A percentile compares a stretch with the other conserved stretches of the same genome.
Evolutionary conservation across 1,284 basidiomycete species (phyloP).

Genomic region (Cystobasidium pallidum): DNA sequence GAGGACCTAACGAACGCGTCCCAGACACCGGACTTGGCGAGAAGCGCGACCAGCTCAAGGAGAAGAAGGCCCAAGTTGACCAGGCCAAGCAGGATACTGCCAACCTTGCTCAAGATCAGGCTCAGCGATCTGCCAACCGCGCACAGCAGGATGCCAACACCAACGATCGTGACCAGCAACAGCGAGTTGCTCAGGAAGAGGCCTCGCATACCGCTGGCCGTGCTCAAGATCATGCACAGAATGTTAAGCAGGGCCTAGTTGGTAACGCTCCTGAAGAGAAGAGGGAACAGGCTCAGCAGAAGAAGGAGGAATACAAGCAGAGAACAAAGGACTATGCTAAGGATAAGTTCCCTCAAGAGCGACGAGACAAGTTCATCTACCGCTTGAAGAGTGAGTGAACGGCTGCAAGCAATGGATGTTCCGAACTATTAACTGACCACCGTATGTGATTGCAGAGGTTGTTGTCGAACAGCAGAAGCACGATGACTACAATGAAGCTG

Average conservation of each 20-base stretch:
- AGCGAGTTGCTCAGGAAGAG: constrained; percentile 52
- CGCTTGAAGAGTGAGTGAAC: constrained; percentile 68
- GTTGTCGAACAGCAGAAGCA: constrained; percentile 91
- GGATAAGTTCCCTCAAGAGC: constrained; percentile 83
- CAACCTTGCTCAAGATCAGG: constrained; percentile 44
- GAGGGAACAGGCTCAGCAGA: constrained; percentile 54
- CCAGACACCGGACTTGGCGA: constrained; percentile 53
- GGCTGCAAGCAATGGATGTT: constrained; percentile 56
- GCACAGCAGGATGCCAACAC: constrained; percentile 48
- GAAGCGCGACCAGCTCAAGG: constrained; percentile 57
- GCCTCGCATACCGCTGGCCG: constrained; percentile 50
- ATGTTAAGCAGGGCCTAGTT: constrained; percentile 55
- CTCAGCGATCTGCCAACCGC: constrained; percentile 27
- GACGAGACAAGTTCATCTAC: constrained; percentile 79
- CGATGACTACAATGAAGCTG: constrained; percentile 75
- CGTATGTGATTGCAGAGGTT: constrained; percentile 67
- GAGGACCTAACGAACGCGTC: constrained; percentile 50
- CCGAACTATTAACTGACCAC: no score
- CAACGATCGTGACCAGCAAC: constrained; percentile 53
- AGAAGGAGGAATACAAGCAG: constrained; percentile 60
- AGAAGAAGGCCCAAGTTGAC: constrained; percentile 52
- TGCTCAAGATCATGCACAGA: constrained; percentile 56
- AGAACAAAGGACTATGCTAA: constrained; percentile 66
- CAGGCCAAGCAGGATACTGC: constrained; percentile 48
- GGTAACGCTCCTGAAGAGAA: constrained; percentile 54